Conservation (phyloP, 2,329 filamentous ascomycete genomes). For the Penicillium psychrosexuale region DNA sequence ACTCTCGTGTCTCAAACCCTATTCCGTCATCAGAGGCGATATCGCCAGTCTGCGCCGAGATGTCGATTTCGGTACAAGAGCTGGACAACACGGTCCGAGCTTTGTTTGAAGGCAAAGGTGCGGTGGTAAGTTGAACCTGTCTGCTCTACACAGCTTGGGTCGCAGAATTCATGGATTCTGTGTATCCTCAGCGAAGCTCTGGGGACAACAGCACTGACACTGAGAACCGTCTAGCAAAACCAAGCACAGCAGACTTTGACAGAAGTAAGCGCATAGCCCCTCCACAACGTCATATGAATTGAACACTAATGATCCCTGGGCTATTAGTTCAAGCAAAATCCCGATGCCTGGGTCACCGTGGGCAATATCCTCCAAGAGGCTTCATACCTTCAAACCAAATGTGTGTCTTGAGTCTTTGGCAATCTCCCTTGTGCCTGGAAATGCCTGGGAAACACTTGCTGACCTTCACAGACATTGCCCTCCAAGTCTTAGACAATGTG, state of each 20-base stretch:
- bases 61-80: slow-evolving; percentile 79
- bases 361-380: slow-evolving; percentile 95
- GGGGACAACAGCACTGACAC: slow-evolving; percentile 20
- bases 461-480: slow-evolving; percentile 68
- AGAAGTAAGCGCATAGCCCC: slow-evolving; percentile 60
- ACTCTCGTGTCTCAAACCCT: slow-evolving; percentile 16
- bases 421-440: not conserved
- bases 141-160: not conserved
- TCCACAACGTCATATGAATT: not conserved
- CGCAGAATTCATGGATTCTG: not conserved
- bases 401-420: slow-evolving; percentile 52
- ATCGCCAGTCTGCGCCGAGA: slow-evolving; percentile 41
- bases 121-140: slow-evolving; percentile 63
- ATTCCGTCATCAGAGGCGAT: slow-evolving; percentile 26
- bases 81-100: slow-evolving; percentile 93
- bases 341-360: slow-evolving; percentile 94
- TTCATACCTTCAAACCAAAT: slow-evolving; percentile 94
- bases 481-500: slow-evolving; percentile 96
- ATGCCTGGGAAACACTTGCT: slow-evolving; percentile 21
- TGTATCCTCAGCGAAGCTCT: not conserved
- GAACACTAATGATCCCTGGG: slow-evolving; percentile 1
- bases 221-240: slow-evolving; percentile 69
- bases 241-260: slow-evolving; percentile 89
- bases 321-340: slow-evolving; percentile 92
- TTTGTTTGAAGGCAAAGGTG: slow-evolving; percentile 96